These are phyloP conservation scores for Calocera viscosa DNA, from an alignment of 768 basidiomycete genomes.

Conservation along the genomic window DNA sequence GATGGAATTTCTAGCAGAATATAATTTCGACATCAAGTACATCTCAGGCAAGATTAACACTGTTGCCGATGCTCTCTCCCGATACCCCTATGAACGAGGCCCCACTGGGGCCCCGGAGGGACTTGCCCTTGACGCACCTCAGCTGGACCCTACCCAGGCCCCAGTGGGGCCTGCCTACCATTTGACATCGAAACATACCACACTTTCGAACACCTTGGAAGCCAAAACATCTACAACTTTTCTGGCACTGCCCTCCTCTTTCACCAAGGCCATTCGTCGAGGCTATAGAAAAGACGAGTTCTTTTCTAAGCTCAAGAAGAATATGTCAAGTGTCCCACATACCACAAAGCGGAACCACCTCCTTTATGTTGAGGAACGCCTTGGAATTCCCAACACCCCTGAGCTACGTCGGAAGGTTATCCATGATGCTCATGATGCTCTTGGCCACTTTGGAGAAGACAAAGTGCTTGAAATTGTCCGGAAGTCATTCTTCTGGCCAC, in stretches of 20 bases:
- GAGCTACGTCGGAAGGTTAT: background rate
- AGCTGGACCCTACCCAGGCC: too few species aligned
- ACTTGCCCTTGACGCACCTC: too few species aligned
- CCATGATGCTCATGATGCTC: constrained; percentile 14
- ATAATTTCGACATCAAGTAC: constrained; percentile 10
- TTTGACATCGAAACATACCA: too few species aligned
- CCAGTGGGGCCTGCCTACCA: too few species aligned
- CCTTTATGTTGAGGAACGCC: constrained; percentile 17
- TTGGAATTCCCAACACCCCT: constrained; percentile 18
- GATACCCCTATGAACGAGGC: constrained; percentile 21
- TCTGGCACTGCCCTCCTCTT: background rate
- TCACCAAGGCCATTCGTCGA: background rate
- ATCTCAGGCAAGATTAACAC: constrained; percentile 4
- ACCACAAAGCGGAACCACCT: constrained; percentile 13
- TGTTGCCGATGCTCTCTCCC: constrained; percentile 19
- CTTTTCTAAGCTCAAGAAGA: constrained; percentile 20
- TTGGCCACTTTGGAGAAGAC: constrained; percentile 19
- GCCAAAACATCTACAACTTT: background rate
- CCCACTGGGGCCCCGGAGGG: too few species aligned
- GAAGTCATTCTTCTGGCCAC: constrained; percentile 19
- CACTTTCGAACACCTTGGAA: constrained; percentile 11
- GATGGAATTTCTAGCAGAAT: constrained; percentile 10
- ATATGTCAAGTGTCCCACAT: constrained; percentile 12
- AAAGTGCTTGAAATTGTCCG: constrained; percentile 19
- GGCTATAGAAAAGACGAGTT: constrained; percentile 17